Conservation (phyloP, 768 basidiomycete species). For the Russula ochroleuca region DNA sequence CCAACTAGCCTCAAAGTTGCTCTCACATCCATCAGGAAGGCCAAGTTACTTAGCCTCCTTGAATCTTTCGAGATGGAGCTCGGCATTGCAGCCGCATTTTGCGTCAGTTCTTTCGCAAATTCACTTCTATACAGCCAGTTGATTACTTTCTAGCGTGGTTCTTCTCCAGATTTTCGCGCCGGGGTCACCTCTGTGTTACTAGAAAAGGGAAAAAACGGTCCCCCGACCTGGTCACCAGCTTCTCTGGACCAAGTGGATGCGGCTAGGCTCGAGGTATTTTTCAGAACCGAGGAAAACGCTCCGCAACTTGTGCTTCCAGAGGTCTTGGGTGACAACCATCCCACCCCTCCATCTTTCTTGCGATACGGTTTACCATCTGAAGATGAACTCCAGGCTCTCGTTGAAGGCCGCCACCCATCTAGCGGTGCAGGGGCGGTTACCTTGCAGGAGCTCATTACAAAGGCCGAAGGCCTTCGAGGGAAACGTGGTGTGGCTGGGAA, state of each 20-base stretch:
- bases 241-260: slow-evolving; percentile 55
- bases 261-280: slow-evolving; percentile 61
- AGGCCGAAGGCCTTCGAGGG: slow-evolving; percentile 47
- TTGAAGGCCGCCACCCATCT: slow-evolving; percentile 58
- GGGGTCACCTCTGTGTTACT: slow-evolving; percentile 72
- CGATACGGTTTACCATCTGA: slow-evolving; percentile 71
- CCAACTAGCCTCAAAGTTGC: slow-evolving; percentile 92
- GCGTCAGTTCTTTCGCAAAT: slow-evolving; percentile 50
- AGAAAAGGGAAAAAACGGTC: slow-evolving; percentile 43
- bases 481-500: slow-evolving; percentile 69
- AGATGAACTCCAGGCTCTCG: slow-evolving; percentile 58
- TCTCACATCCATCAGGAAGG: slow-evolving; percentile 70
- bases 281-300: slow-evolving; percentile 45
- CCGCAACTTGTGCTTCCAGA: slow-evolving; percentile 32
- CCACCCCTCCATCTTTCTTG: slow-evolving; percentile 31
- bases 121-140: not conserved
- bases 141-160: slow-evolving; percentile 50
- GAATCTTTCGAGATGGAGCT: slow-evolving; percentile 81
- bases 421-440: slow-evolving; percentile 61
- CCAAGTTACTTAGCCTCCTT: slow-evolving; percentile 56
- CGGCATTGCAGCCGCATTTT: slow-evolving; percentile 82
- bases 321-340: slow-evolving; percentile 28
- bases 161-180: slow-evolving; percentile 75
- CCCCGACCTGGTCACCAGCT: slow-evolving; percentile 70
- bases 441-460: slow-evolving; percentile 56